A percentile compares a stretch with the other conserved stretches of the same genome.
Evolutionary conservation across 768 basidiomycete species (phyloP).

Genomic region (Lyophyllum semitale): DNA sequence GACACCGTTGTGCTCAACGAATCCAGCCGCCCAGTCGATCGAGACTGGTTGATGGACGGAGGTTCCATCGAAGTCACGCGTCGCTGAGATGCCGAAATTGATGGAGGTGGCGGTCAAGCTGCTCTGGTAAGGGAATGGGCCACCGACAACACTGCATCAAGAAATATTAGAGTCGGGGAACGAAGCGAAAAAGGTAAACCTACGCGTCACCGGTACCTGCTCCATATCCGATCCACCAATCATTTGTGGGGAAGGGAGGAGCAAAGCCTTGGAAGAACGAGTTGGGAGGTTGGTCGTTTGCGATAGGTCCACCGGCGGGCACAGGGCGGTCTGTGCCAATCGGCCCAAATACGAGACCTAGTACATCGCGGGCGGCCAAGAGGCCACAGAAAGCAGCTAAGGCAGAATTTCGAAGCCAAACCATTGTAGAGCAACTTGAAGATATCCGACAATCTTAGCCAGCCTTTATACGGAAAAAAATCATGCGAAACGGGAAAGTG

Average conservation of each 20-base stretch:
- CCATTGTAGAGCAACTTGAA: constrained; percentile 10
- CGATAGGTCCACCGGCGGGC: constrained; percentile 26
- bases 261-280: constrained; percentile 34
- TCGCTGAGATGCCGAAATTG: constrained; percentile 31
- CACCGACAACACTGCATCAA: constrained; percentile 25
- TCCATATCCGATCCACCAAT: constrained; percentile 37
- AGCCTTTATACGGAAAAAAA: constrained; percentile 14
- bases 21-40: constrained; percentile 33
- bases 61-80: constrained; percentile 30
- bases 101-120: constrained; percentile 25
- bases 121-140: constrained; percentile 35
- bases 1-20: constrained; percentile 31
- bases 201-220: constrained; percentile 25
- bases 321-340: constrained; percentile 25
- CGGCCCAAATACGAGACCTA: constrained; percentile 24
- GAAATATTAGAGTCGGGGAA: not conserved
- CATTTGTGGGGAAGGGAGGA: constrained; percentile 35
- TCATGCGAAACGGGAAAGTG: not conserved
- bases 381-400: constrained; percentile 9
- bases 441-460: not conserved
- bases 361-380: constrained; percentile 1
- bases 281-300: constrained; percentile 28
- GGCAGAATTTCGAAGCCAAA: constrained; percentile 9
- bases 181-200: constrained; percentile 3
- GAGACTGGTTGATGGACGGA: constrained; percentile 33